Conservation (phyloP, 257 asterid genomes). For the Salvia splendens region DNA sequence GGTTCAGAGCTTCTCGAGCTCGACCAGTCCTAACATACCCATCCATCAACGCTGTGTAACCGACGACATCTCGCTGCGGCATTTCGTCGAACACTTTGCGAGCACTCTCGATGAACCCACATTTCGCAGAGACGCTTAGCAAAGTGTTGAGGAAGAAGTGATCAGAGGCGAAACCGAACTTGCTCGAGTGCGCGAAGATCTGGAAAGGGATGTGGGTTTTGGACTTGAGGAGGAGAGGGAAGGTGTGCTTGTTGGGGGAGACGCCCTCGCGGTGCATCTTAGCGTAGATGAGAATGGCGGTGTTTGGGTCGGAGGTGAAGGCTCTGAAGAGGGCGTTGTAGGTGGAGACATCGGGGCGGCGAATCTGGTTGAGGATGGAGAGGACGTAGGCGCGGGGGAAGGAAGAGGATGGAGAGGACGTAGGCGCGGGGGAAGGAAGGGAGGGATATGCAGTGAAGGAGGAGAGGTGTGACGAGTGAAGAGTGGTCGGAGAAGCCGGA, state of each 20-base stretch:
- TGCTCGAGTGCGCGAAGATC: slow-evolving; percentile 41
- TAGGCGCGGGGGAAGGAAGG: no score
- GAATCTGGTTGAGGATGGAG: slow-evolving; percentile 33
- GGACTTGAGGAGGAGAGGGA: slow-evolving; percentile 57
- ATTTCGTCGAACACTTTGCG: slow-evolving; percentile 55
- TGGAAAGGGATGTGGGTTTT: slow-evolving; percentile 38
- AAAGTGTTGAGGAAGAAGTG: slow-evolving; percentile 50
- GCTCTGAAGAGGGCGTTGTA: slow-evolving; percentile 51
- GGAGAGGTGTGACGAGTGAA: slow-evolving; percentile 27
- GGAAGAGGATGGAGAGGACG: no score
- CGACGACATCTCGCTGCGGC: slow-evolving; percentile 41
- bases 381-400: slow-evolving; percentile 34
- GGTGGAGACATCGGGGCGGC: slow-evolving; percentile 34
- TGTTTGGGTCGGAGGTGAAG: slow-evolving; percentile 37
- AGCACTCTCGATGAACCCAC: slow-evolving; percentile 35
- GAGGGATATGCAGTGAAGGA: slow-evolving; percentile 38
- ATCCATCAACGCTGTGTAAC: slow-evolving; percentile 54
- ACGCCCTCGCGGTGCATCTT: slow-evolving; percentile 44
- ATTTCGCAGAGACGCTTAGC: slow-evolving; percentile 29
- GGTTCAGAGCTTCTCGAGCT: slow-evolving; percentile 40
- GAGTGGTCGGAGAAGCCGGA: slow-evolving; percentile 34
- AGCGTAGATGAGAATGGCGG: slow-evolving; percentile 34
- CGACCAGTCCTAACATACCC: slow-evolving; percentile 40
- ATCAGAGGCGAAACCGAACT: slow-evolving; percentile 51
- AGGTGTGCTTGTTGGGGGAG: slow-evolving; percentile 57